Conservation (phyloP, 129 eudicot genomes). For the Artemisia argyi region DNA sequence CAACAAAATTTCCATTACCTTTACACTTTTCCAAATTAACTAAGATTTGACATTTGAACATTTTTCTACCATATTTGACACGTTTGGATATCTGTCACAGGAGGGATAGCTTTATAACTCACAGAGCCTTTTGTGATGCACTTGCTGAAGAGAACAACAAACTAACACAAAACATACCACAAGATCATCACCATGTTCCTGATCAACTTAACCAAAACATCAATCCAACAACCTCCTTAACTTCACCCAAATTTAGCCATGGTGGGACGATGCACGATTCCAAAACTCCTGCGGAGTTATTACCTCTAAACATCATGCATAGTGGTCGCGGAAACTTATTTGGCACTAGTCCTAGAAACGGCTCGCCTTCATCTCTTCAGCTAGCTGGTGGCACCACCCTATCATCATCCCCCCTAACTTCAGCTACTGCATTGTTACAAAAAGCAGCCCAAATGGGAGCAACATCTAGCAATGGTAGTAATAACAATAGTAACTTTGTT, state of each 20-base stretch:
- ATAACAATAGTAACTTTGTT: constrained; percentile 20
- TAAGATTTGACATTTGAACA: too few species aligned
- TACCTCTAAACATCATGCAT: constrained; percentile 37
- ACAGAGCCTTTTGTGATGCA: constrained; percentile 49
- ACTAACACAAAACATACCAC: constrained; percentile 30
- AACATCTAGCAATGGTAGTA: constrained; percentile 31
- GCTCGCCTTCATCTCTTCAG: constrained; percentile 29
- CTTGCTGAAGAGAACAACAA: constrained; percentile 42
- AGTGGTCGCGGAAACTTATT: constrained; percentile 30
- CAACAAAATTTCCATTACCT: too few species aligned
- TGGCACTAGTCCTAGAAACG: constrained; percentile 24
- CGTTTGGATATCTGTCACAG: constrained; percentile 20
- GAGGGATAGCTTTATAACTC: constrained; percentile 51
- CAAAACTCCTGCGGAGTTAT: constrained; percentile 28
- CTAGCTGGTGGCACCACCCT: constrained; percentile 34
- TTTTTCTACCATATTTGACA: neutral
- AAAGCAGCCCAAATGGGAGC: constrained; percentile 54
- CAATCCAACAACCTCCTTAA: constrained; percentile 33
- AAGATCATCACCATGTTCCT: constrained; percentile 25
- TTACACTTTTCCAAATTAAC: too few species aligned
- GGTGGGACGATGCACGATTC: constrained; percentile 23
- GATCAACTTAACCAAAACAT: constrained; percentile 27
- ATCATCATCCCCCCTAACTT: constrained; percentile 33
- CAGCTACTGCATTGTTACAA: constrained; percentile 44
- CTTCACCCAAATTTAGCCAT: constrained; percentile 39